Conservation (phyloP, 129 eudicot genomes). For the Escallonia herrerae region DNA sequence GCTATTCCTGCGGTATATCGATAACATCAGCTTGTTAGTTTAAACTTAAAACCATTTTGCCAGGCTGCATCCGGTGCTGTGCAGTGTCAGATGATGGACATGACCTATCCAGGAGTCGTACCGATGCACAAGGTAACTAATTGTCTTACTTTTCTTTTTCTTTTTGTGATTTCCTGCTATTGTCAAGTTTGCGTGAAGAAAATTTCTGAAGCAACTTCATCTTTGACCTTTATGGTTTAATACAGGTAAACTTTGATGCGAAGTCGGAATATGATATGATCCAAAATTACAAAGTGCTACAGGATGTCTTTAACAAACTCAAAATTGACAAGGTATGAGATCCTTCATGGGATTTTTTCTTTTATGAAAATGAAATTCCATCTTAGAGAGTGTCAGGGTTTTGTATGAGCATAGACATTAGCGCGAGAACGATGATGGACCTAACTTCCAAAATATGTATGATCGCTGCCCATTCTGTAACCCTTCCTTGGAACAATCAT, state of each 20-base stretch:
- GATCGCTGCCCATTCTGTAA: too few relatives aligned
- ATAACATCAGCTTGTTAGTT: not conserved
- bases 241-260: slow-evolving; percentile 84
- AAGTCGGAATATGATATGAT: slow-evolving; percentile 92
- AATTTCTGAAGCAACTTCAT: not conserved
- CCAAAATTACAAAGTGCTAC: slow-evolving; percentile 93
- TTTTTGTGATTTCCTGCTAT: too few relatives aligned
- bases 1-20: not conserved
- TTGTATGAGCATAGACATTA: too few relatives aligned
- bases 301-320: slow-evolving; percentile 87
- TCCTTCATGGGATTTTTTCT: not conserved
- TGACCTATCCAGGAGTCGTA: slow-evolving; percentile 78
- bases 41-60: not conserved
- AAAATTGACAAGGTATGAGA: slow-evolving; percentile 62
- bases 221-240: slow-evolving; percentile 1
- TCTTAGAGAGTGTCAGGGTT: not conserved
- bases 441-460: too few relatives aligned
- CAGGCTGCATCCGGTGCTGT: slow-evolving; percentile 99
- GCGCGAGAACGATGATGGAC: too few relatives aligned
- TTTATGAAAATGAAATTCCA: not conserved
- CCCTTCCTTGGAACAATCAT: too few relatives aligned
- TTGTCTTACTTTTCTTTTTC: not conserved
- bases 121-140: slow-evolving; percentile 85
- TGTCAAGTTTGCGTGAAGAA: too few relatives aligned
- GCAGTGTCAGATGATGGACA: slow-evolving; percentile 94